Evolutionary conservation across 2,329 filamentous ascomycete species (phyloP).

Genomic region (Colletotrichum sp.): DNA sequence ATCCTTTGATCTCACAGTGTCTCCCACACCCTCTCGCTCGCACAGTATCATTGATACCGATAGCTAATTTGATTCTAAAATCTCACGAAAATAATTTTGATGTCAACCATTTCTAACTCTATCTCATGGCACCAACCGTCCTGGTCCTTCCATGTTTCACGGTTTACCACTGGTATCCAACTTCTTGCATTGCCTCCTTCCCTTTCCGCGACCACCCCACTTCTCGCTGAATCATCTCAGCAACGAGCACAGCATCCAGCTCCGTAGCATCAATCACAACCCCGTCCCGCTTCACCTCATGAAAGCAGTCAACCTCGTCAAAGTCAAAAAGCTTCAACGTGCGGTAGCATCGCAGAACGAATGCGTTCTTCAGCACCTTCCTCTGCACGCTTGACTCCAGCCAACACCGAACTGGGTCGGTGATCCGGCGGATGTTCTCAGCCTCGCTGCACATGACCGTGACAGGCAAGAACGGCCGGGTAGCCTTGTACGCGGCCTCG

Average conservation of each 20-base stretch:
- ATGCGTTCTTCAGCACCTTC: background rate
- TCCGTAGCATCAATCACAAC: background rate
- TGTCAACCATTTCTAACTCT: background rate
- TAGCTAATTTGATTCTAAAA: background rate
- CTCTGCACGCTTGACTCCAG: background rate
- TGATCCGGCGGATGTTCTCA: background rate
- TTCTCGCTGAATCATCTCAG: background rate
- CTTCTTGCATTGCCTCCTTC: background rate
- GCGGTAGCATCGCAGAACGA: background rate
- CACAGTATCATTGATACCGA: fast-evolving
- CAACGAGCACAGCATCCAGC: background rate
- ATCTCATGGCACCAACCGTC: fast-evolving
- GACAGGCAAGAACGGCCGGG: background rate
- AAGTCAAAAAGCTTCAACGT: background rate
- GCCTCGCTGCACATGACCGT: background rate
- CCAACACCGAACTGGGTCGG: background rate
- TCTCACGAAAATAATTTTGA: background rate
- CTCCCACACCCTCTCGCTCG: background rate
- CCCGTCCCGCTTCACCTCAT: background rate
- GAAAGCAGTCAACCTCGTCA: fast-evolving
- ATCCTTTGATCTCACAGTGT: background rate
- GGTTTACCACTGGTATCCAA: background rate
- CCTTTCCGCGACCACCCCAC: background rate
- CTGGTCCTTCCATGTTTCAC: background rate
- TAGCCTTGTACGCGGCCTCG: background rate